Percentiles rank a stretch among this genome's conserved stretches.
Evolutionary conservation across 257 asterid species (phyloP).

Genomic region (Forsythia viridissima): DNA sequence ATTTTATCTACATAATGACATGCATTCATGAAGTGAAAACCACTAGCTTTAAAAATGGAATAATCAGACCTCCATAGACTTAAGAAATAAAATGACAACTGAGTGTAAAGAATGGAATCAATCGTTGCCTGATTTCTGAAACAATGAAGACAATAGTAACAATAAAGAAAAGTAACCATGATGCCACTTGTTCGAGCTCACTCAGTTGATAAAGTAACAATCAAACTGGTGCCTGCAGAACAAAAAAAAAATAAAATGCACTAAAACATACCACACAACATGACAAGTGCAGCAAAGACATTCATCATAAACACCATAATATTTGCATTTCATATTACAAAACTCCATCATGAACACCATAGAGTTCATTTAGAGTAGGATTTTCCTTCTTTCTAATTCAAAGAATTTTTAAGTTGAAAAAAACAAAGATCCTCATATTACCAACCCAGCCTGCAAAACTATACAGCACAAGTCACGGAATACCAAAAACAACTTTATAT

Average conservation of each 20-base stretch:
- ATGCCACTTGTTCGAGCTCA: neutral
- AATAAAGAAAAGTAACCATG: too few species aligned
- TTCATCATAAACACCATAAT: neutral
- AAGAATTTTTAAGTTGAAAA: neutral
- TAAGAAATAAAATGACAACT: neutral
- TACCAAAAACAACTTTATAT: neutral
- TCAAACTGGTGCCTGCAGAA: neutral
- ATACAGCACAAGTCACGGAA: neutral
- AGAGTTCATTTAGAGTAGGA: neutral
- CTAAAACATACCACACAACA: conserved; percentile 6
- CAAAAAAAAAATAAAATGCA: neutral
- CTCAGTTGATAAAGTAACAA: conserved; percentile 2
- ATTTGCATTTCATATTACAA: neutral
- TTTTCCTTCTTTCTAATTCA: neutral
- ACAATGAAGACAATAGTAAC: neutral
- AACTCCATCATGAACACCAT: neutral
- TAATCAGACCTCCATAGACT: conserved; percentile 3
- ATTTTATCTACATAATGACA: neutral
- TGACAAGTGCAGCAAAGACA: neutral
- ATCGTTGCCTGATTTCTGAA: conserved; percentile 8
- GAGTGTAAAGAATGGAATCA: neutral
- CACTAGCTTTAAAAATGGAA: neutral
- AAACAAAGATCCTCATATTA: neutral
- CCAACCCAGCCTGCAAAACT: neutral
- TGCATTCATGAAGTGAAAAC: neutral